Conservation (phyloP, 139 green algal species). For the Chlorokybus atmophyticus region DNA sequence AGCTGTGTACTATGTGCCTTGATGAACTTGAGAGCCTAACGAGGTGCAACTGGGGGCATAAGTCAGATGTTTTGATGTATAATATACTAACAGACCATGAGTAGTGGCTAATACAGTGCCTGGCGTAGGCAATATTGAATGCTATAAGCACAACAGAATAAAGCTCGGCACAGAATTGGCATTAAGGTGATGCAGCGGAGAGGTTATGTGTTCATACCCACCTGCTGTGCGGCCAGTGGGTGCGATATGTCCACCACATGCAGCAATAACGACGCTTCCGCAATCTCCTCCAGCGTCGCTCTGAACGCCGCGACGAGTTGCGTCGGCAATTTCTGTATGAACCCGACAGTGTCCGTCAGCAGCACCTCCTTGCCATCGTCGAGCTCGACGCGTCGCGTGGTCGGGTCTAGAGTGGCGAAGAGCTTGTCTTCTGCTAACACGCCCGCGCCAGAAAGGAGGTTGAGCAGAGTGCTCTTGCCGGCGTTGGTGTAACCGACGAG, state of each 20-base stretch:
- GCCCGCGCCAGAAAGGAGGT: constrained; percentile 31
- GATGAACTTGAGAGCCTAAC: no score
- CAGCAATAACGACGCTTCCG: constrained; percentile 62
- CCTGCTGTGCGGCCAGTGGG: constrained; percentile 48
- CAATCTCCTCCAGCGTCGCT: constrained; percentile 90
- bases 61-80: no score
- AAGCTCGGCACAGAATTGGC: no score
- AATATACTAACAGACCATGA: no score
- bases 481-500: constrained; percentile 80
- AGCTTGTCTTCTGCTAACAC: constrained; percentile 89
- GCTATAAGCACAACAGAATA: no score
- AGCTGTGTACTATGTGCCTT: no score
- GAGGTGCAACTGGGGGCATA: no score
- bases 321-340: constrained; percentile 92
- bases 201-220: no score
- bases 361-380: constrained; percentile 61
- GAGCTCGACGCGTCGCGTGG: constrained; percentile 56
- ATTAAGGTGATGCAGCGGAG: no score
- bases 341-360: constrained; percentile 89
- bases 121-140: no score
- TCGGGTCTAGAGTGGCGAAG: constrained; percentile 97
- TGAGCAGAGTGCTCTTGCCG: constrained; percentile 53
- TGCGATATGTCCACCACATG: constrained; percentile 86
- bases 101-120: no score
- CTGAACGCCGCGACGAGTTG: constrained; percentile 60